Evolutionary conservation across 345 rosid species (phyloP).

Genomic region (Odontarrhena argentea): DNA sequence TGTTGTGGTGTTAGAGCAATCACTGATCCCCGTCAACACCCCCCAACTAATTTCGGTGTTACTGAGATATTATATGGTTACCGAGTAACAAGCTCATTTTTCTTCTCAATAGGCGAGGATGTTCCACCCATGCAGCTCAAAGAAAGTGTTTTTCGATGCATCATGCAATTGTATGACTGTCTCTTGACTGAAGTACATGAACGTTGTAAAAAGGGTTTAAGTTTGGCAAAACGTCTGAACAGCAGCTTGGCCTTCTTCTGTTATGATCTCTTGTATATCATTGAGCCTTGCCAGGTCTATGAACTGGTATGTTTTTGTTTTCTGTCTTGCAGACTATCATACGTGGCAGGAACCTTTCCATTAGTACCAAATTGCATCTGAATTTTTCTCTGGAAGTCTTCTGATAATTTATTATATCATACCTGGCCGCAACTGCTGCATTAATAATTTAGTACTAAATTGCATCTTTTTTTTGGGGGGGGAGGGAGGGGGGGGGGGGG

Average conservation of each 20-base stretch:
- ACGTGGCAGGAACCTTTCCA: conserved; percentile 17
- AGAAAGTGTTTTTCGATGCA: conserved; percentile 92
- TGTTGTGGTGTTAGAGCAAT: conserved; percentile 17
- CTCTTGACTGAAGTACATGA: conserved; percentile 97
- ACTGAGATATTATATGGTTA: conserved; percentile 21
- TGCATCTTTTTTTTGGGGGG: neutral
- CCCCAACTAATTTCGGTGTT: conserved; percentile 12
- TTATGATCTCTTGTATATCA: conserved; percentile 88
- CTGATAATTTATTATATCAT: neutral
- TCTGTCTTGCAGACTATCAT: conserved; percentile 13
- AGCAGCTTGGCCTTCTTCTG: conserved; percentile 99
- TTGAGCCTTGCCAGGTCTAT: conserved; percentile 98
- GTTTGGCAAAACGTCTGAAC: conserved; percentile 92
- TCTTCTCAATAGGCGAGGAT: conserved; percentile 70
- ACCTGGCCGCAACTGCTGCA: neutral
- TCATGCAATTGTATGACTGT: conserved; percentile 91
- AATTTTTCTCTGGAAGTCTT: conserved; percentile 30
- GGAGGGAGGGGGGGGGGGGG: neutral
- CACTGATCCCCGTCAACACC: neutral
- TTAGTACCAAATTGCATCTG: conserved; percentile 7
- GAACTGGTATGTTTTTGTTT: conserved; percentile 70
- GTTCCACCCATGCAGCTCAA: conserved; percentile 96
- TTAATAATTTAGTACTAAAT: neutral
- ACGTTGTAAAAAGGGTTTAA: conserved; percentile 96
- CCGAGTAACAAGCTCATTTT: conserved; percentile 21